Evolutionary conservation across 306 rosid species (phyloP), one percentile per base, ranked within the genome.

Genomic region (Notholithocarpus densiflorus): DNA sequence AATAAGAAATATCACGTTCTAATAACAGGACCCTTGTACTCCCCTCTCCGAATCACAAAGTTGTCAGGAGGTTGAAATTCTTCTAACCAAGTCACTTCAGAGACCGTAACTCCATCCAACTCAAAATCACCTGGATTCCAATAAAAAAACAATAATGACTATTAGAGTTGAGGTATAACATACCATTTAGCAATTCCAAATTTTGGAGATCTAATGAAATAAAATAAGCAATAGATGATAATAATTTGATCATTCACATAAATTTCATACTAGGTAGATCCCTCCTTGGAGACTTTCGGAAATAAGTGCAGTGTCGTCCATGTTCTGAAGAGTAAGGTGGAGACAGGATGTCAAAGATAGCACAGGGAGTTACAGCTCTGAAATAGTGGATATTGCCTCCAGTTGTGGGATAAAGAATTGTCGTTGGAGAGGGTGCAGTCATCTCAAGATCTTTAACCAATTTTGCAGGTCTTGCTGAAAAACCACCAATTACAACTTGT

Each of bases 361-460:
- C 99, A 40, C 99, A 96, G 5, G 98, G 99, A 68, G 98, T 93
- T 68, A 87, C 32, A 21, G 99, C 99, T 86, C 83, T 84, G 80
- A 96, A 96, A 83, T 88, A 85, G 84, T 96, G 99, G 76, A 96
- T 90, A 80, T 96, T 93, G 83, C 99, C 99, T 65, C 99, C 99
- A 60, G 84, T 88, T 23, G 90, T 86, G 5, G 99, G 99, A 80
- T 91, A 93, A 62, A 96, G 96, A 79, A 90, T 70, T 31, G 99
- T 93, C 19, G 98, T 87, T 5, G 94, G 92, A 80, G 74, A 85
- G 1, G 98, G 98, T 1, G 98, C 97, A 2, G 89, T 84, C 99
- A 93, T 86, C 72, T 85, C 98, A 11, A 65, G 83, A 83, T 96
- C 92, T 88, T 80, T 91, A 1, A 91, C 93, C 20, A 91, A 86